Percentiles rank a stretch among this genome's conserved stretches.
These are phyloP conservation scores for Nannochloropsis gaditana DNA, from an alignment of 108 stramenopile species.

Conservation along the genomic window DNA sequence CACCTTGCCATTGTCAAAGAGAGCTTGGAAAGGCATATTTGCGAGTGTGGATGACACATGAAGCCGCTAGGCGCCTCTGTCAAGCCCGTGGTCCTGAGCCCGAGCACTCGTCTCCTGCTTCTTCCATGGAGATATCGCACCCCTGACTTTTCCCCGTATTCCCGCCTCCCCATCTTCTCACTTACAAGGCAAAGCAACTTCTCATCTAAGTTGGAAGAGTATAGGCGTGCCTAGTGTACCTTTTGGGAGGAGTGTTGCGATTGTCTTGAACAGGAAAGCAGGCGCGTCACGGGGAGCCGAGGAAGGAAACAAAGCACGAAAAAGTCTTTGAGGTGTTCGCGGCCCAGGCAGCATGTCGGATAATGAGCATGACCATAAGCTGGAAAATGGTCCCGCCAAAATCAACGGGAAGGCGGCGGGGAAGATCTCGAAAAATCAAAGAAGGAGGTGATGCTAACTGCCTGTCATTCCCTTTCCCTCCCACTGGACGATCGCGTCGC, in stretches of 20 bases:
- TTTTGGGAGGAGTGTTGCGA: slow-evolving; percentile 6
- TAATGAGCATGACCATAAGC: background rate
- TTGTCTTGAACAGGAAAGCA: background rate
- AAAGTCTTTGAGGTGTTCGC: background rate
- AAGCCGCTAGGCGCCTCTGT: too few relatives aligned
- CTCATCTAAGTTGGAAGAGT: background rate
- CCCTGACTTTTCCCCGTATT: too few relatives aligned
- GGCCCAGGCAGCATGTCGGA: background rate
- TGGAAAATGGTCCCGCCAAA: background rate
- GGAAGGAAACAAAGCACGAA: background rate
- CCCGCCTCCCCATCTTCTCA: too few relatives aligned
- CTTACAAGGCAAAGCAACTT: too few relatives aligned
- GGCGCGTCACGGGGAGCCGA: background rate
- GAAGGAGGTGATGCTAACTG: background rate
- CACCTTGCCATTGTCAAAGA: too few relatives aligned
- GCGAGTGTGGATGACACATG: too few relatives aligned
- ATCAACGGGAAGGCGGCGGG: background rate
- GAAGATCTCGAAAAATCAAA: background rate
- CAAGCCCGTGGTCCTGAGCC: too few relatives aligned
- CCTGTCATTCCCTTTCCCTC: background rate
- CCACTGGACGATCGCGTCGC: background rate
- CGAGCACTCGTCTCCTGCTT: too few relatives aligned
- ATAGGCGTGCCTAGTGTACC: background rate
- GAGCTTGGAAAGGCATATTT: too few relatives aligned
- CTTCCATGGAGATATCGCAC: too few relatives aligned